Base-by-base conservation (phyloP, 2,329 filamentous ascomycete genomes). In the Microcyclosporella mali region DNA sequence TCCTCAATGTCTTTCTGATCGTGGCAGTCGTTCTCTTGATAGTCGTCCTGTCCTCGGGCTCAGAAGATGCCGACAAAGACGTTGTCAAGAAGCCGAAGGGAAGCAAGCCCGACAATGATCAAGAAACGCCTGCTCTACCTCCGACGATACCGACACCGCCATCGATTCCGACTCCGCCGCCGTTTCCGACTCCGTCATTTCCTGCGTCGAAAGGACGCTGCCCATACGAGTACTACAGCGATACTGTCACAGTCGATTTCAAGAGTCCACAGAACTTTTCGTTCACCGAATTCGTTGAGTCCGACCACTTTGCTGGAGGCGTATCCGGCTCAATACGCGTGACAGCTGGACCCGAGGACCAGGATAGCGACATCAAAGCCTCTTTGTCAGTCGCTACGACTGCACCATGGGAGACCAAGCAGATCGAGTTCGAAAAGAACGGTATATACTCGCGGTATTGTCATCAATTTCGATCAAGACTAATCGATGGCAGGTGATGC, bases 291-390 rank as follows among this genome's bases (percentile, higher is more conserved):
- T 33, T 52, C 4, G 53, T 60, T 17, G 50, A 56, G n/a, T 46
- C 49, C 18, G 44, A 41, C 6, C 41, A 39, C 21, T 40, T 56
- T 10, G 33, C 46, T 8, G 45, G 49, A n/a, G 34, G 58, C 14
- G 58, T 70, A 12, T 52, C 55, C 15, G 68, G 68, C n/a, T 65
- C 56, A 46, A 56, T 70, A 15, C 59, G 60, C 33, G 53, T 71
- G 27, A 50, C 58, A n/a, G 52, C 57, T 30, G 66, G 63, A 7
- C 58, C 58, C 12, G 41, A 52, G 0, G 53, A 55, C 21, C 67
- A 70, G 51, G 49, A 57, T 3, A 46, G 52, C 7, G 65, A 65
- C 12, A 54, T 70, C n/a, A 43, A 53, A 29, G 58, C 62, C 1
- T 62, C 57, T 29, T 40, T 69, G 15, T 58, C 58, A 1, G 66